phyloP scores from a whole-genome alignment of 2,329 filamentous ascomycete genomes.

The Stemphylium lycopersici region DNA sequence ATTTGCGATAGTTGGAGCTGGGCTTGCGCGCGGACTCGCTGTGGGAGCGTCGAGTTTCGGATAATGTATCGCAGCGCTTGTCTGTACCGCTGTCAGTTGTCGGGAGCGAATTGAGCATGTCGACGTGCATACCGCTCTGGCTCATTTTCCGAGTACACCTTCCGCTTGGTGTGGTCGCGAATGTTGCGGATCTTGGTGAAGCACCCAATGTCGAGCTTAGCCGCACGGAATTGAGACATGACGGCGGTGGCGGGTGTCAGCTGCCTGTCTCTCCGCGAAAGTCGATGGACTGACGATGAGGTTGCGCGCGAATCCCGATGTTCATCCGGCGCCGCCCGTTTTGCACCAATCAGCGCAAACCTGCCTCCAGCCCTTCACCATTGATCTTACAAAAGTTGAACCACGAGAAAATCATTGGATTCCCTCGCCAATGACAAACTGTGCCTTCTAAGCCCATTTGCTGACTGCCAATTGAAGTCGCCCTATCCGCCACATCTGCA shows the following conservation, averaged over 20 bases:
- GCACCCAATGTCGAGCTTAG: slow-evolving; percentile 87
- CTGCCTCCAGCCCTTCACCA: slow-evolving; percentile 6
- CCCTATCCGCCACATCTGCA: background rate
- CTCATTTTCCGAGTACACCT: slow-evolving; percentile 86
- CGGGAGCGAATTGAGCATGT: background rate
- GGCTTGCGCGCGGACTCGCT: slow-evolving; percentile 83
- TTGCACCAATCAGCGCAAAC: slow-evolving; percentile 14
- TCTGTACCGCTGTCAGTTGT: slow-evolving; percentile 54
- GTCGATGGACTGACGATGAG: slow-evolving; percentile 11
- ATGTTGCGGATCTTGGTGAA: slow-evolving; percentile 86
- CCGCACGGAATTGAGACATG: slow-evolving; percentile 78
- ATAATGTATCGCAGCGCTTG: slow-evolving; percentile 85
- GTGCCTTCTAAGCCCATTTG: background rate
- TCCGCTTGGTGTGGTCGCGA: slow-evolving; percentile 95
- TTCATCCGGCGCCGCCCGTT: slow-evolving; percentile 15
- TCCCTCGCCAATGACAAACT: background rate
- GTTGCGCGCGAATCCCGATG: slow-evolving; percentile 12
- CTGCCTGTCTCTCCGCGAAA: background rate
- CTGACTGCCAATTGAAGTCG: background rate
- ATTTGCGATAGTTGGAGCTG: slow-evolving; percentile 93
- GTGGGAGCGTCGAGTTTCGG: slow-evolving; percentile 85
- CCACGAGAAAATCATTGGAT: background rate
- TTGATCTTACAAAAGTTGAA: background rate
- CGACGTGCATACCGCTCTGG: slow-evolving; percentile 73
- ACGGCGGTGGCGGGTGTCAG: slow-evolving; percentile 25